Conservation (phyloP, 2,329 filamentous ascomycete species). For the Hypoxylon sp. region DNA sequence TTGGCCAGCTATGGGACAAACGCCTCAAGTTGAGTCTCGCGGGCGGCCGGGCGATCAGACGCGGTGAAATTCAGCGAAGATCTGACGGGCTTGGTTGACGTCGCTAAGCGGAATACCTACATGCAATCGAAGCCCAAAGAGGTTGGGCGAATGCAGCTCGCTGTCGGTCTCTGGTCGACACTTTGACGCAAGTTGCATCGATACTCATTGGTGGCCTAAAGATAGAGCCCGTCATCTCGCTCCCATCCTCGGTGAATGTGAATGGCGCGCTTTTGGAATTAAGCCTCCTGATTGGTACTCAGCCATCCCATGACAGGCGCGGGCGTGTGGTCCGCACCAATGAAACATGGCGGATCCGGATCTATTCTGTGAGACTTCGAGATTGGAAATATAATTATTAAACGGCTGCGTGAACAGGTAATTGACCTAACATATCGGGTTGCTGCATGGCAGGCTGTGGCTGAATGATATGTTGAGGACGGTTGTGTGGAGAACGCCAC, state of each 20-base stretch:
- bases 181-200: slow-evolving; percentile 35
- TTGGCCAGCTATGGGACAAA: slow-evolving; percentile 15
- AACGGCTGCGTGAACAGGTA: slow-evolving; percentile 31
- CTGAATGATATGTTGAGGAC: slow-evolving; percentile 30
- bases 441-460: slow-evolving; percentile 18
- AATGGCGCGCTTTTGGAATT: slow-evolving; percentile 26
- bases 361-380: slow-evolving; percentile 27
- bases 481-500: slow-evolving; percentile 27
- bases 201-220: slow-evolving; percentile 30
- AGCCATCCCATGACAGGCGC: slow-evolving; percentile 21
- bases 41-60: slow-evolving; percentile 22
- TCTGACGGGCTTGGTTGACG: slow-evolving; percentile 33
- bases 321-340: slow-evolving; percentile 33
- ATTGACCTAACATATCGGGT: slow-evolving; percentile 24
- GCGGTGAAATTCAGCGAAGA: slow-evolving; percentile 36
- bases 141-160: slow-evolving; percentile 42
- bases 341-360: slow-evolving; percentile 24
- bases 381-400: slow-evolving; percentile 14
- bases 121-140: slow-evolving; percentile 43
- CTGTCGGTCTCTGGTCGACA: slow-evolving; percentile 29
- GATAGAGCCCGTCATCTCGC: slow-evolving; percentile 26
- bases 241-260: slow-evolving; percentile 36
- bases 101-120: slow-evolving; percentile 29
- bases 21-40: slow-evolving; percentile 22
- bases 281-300: slow-evolving; percentile 24